phyloP scores from a whole-genome alignment of 768 basidiomycete genomes.

The Lanmaoa rubissima region DNA sequence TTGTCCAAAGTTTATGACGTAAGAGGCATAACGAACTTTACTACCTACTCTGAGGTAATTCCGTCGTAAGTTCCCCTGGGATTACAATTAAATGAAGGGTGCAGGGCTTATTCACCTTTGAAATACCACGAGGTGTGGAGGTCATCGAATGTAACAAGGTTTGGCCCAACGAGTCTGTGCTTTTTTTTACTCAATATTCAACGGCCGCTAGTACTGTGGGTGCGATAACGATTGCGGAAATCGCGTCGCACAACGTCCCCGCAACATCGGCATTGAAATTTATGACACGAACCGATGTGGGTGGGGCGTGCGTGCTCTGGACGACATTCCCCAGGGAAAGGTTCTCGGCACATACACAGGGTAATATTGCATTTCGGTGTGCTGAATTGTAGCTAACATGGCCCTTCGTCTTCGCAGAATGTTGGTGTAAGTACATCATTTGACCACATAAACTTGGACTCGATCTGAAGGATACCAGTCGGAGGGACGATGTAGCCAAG shows the following conservation, averaged over 20 bases:
- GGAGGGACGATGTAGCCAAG: slow-evolving; percentile 41
- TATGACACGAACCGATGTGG: slow-evolving; percentile 61
- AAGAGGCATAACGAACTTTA: slow-evolving; percentile 24
- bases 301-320: slow-evolving; percentile 61
- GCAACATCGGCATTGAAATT: slow-evolving; percentile 58
- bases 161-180: slow-evolving; percentile 4
- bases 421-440: slow-evolving; percentile 40
- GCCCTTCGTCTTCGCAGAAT: slow-evolving; percentile 31
- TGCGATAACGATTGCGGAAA: slow-evolving; percentile 51
- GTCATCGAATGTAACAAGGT: slow-evolving; percentile 70
- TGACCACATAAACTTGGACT: not conserved
- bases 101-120: slow-evolving; percentile 52
- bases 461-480: slow-evolving; percentile 30
- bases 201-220: slow-evolving; percentile 38
- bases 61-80: not conserved
- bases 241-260: slow-evolving; percentile 58
- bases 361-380: slow-evolving; percentile 35
- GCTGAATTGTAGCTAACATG: slow-evolving; percentile 2
- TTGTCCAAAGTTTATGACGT: slow-evolving; percentile 39
- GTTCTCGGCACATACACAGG: slow-evolving; percentile 70
- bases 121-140: slow-evolving; percentile 41
- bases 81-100: not conserved
- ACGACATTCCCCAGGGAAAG: slow-evolving; percentile 46
- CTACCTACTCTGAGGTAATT: slow-evolving; percentile 45
- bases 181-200: not conserved